These are phyloP conservation scores for Didymella pomorum DNA, from an alignment of 2,329 filamentous ascomycete genomes.

Conservation along the genomic window DNA sequence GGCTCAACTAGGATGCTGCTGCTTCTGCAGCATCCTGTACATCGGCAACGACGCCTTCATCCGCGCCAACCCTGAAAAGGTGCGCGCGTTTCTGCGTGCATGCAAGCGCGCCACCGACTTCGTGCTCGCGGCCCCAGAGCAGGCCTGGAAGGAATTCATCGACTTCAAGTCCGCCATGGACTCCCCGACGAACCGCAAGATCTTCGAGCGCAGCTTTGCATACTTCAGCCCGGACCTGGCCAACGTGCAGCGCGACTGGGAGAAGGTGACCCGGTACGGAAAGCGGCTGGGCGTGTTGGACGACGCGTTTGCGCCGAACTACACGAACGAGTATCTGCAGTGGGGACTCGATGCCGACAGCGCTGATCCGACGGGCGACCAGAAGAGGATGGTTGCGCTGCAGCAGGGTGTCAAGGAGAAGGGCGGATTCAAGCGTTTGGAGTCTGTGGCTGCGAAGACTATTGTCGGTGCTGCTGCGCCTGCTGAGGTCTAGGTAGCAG, in stretches of 20 bases:
- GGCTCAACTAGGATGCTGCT: constrained; percentile 81
- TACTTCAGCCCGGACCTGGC: constrained; percentile 78
- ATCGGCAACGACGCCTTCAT: constrained; percentile 79
- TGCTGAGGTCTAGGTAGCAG: constrained; percentile 1
- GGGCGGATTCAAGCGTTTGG: constrained; percentile 65
- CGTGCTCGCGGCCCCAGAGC: constrained; percentile 68
- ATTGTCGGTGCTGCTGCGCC: constrained; percentile 29
- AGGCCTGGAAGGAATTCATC: constrained; percentile 73
- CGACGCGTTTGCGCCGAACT: constrained; percentile 72
- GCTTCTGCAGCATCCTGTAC: constrained; percentile 83
- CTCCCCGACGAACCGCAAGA: constrained; percentile 74
- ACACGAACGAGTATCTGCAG: constrained; percentile 74
- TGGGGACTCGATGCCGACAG: constrained; percentile 73
- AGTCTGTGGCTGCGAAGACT: constrained; percentile 22
- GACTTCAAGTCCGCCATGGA: constrained; percentile 77
- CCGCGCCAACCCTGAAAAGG: constrained; percentile 69
- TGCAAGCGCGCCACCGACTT: constrained; percentile 79
- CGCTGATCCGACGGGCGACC: constrained; percentile 72
- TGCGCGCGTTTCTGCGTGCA: constrained; percentile 72
- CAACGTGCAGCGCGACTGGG: constrained; percentile 78
- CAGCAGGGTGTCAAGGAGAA: constrained; percentile 71
- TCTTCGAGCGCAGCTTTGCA: constrained; percentile 79
- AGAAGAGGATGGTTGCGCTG: constrained; percentile 75
- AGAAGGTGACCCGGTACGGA: constrained; percentile 78
- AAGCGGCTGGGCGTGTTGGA: constrained; percentile 74